Evolutionary conservation across 345 rosid species (phyloP), one percentile per base, ranked within the genome.

Genomic region (Eucalyptus dawsonii): DNA sequence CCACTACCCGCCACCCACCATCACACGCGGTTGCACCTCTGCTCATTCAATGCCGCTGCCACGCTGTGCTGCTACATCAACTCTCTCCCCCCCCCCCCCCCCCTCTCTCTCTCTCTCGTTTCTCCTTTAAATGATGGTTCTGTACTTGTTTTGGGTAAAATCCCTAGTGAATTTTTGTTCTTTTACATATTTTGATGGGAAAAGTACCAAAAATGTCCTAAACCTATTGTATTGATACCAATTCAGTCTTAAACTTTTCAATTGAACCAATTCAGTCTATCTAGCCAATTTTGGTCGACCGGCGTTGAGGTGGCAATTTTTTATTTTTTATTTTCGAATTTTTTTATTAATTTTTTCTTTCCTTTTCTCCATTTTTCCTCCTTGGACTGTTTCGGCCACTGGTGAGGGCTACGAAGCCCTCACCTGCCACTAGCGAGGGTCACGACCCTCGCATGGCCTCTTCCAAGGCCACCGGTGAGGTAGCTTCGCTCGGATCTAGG

Each of bases 281-380:
- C 1, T 2, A 3, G 1, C 1, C 17, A 50, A 50, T 50, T 50
- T 50, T 50, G 3, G 51, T 14, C 6, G 1, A 0, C 16, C 6
- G 16, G 6, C 0, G 6, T 14, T 50, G 6, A 50, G 0, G 3
- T 50, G 6, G 7, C 17, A 50, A 50, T 50, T 14, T 14, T 50
- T 50, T 14, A 50, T 50, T 2, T 14, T 50, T 50, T 50, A 14
- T 50, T 50, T 50, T 5, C 3, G 15, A 50, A 14, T 5, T 50
- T 49, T 49, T 13, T 50, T 4, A 12, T 49, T 49, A 2, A 12
- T 4, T 49, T 49, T 49, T 50, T 50, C 17, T 50, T 14, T 50
- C 2, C 0, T 14, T 50, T 50, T 50, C 51, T 50, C 51, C 51
- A 0, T 50, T 50, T 6, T 14, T 50, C 17, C 51, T 50, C 51